Evolutionary conservation across 768 basidiomycete species (phyloP).

Genomic region (Mycena haematopus): DNA sequence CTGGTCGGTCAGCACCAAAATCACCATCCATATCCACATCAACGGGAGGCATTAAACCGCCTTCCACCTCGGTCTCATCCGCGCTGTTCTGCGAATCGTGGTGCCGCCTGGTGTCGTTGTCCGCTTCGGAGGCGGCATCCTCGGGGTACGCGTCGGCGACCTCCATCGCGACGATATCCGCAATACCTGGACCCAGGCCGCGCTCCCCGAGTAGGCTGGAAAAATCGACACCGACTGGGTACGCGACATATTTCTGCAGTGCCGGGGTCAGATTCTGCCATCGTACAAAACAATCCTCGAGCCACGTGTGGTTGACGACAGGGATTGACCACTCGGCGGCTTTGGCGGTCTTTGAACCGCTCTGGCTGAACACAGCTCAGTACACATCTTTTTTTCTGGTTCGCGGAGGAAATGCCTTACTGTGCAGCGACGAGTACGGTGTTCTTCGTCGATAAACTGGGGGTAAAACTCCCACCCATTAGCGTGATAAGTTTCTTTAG

Average conservation of each 20-base stretch:
- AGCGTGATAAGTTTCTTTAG: slow-evolving; percentile 80
- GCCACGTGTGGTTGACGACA: slow-evolving; percentile 88
- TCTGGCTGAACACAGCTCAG: slow-evolving; percentile 39
- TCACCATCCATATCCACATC: neutral
- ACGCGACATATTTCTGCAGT: slow-evolving; percentile 69
- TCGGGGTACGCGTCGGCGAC: slow-evolving; percentile 16
- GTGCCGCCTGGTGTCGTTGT: neutral
- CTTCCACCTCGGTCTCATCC: slow-evolving; percentile 29
- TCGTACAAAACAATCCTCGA: slow-evolving; percentile 86
- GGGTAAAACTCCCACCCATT: slow-evolving; percentile 83
- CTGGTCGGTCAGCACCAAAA: neutral
- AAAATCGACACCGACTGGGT: slow-evolving; percentile 73
- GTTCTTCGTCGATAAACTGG: slow-evolving; percentile 78
- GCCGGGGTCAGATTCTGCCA: slow-evolving; percentile 77
- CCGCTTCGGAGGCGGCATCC: neutral
- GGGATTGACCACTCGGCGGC: slow-evolving; percentile 84
- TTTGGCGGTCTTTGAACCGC: slow-evolving; percentile 69
- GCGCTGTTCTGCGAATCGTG: slow-evolving; percentile 16
- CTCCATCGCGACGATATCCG: neutral
- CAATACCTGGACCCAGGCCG: slow-evolving; percentile 37
- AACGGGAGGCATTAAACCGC: slow-evolving; percentile 16
- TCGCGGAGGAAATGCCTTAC: slow-evolving; percentile 52
- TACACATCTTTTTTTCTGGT: neutral
- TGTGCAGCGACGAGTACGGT: slow-evolving; percentile 85
- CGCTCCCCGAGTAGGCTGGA: slow-evolving; percentile 49